Evolutionary conservation across 179 eudicot species (phyloP), one percentile per base, ranked within the genome.

Genomic region (Silene noctiflora): DNA sequence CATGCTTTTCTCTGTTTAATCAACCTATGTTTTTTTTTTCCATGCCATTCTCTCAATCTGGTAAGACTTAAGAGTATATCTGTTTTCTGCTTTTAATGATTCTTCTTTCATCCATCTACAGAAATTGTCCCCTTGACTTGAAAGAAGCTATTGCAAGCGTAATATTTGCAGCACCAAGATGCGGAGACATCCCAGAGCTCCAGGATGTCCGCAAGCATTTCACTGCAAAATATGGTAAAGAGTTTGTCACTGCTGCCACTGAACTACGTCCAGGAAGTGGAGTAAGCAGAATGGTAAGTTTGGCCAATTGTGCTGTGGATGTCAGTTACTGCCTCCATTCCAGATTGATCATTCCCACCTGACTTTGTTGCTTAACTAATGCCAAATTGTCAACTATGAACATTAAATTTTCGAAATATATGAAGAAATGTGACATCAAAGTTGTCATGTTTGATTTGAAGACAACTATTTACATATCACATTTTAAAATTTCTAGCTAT

Each of bases 111-210:
- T 51, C 44, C 27, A 17, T 25, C 22, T 71, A 56, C 77, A 95
- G 99, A 84, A 84, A 75, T 71, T 95, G 99, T 58, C 99, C 99
- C 62, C 86, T 87, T 84, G 98, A 94, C 82, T 75, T 94, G 82
- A 92, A 94, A 80, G 98, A 94, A 88, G 97, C 97, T 80, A 76
- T 94, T 83, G 68, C 97, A 33, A 87, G 97, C 74, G 76, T 94
- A 74, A 79, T 94, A 78, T 94, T 90, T 89, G 98, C 97, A 68
- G 83, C 96, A 70, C 98, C 96, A 71, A 89, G 98, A 84, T 94
- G 98, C 86, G 87, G 91, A 69, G 98, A 94, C 72, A 87, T 94
- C 78, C 83, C 89, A 73, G 98, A 94, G 87, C 91, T 94, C 64
- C 73, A 63, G 78, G 98, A 94, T 83, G 84, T 88, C 19, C 86